These are phyloP conservation scores for Fusarium armeniacum DNA, from an alignment of 2,329 filamentous ascomycete species.

Conservation along the genomic window DNA sequence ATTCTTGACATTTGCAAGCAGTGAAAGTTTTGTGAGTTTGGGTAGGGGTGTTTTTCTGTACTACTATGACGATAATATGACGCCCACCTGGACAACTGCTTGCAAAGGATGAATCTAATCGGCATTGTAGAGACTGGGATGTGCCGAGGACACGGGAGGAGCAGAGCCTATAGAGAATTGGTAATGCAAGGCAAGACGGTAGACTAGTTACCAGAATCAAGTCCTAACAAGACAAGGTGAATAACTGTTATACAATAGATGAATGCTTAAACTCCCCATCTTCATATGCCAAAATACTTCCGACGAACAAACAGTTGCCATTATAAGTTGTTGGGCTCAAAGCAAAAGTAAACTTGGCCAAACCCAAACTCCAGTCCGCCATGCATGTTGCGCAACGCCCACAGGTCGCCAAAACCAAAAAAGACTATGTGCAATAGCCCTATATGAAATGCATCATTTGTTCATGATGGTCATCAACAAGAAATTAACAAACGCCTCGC, in stretches of 20 bases:
- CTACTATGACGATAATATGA: not conserved
- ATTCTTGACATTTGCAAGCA: too few species aligned
- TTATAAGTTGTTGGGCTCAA: slow-evolving; percentile 30
- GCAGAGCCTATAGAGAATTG: not conserved
- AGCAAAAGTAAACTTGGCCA: slow-evolving; percentile 18
- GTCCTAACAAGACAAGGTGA: not conserved
- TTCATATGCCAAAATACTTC: slow-evolving; percentile 2
- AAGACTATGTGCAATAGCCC: slow-evolving; percentile 35
- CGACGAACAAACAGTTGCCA: slow-evolving; percentile 21
- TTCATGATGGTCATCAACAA: slow-evolving; percentile 46
- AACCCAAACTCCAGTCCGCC: slow-evolving; percentile 40
- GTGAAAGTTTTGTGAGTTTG: not conserved
- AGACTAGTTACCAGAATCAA: not conserved
- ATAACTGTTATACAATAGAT: not conserved
- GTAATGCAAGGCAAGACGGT: not conserved
- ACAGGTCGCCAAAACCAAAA: slow-evolving; percentile 41
- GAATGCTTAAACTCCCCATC: not conserved
- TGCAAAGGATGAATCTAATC: not conserved
- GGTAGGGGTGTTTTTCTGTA: not conserved
- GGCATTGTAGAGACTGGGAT: not conserved
- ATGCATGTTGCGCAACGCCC: slow-evolving; percentile 46
- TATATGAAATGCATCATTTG: slow-evolving; percentile 49
- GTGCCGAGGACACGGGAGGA: not conserved
- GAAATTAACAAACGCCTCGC: slow-evolving; percentile 47
- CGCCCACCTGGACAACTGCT: not conserved